Percentiles rank a stretch among this genome's conserved stretches.
phyloP scores from a whole-genome alignment of 2,329 filamentous ascomycete species.

The Elsinoe ampelina region DNA sequence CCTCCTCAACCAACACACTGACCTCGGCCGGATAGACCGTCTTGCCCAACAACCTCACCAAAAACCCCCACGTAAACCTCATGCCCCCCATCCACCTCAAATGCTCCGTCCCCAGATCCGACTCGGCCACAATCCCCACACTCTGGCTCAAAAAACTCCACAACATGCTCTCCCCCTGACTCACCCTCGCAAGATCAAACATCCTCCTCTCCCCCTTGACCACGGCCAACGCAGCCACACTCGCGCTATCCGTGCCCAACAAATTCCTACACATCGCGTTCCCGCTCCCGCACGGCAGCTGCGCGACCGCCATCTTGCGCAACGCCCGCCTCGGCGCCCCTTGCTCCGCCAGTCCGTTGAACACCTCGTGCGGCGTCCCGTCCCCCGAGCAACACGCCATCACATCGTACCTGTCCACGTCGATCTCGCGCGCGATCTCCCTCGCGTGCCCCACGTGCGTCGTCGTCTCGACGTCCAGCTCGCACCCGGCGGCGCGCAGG shows the following conservation, averaged over 20 bases:
- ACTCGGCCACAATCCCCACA: slow-evolving; percentile 81
- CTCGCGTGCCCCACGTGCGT: slow-evolving; percentile 65
- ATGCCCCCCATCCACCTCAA: slow-evolving; percentile 85
- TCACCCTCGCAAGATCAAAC: slow-evolving; percentile 78
- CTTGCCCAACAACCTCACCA: slow-evolving; percentile 66
- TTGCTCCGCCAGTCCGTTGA: slow-evolving; percentile 79
- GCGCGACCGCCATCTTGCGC: slow-evolving; percentile 66
- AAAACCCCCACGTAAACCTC: slow-evolving; percentile 76
- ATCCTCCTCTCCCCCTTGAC: slow-evolving; percentile 81
- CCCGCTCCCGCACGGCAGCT: slow-evolving; percentile 85
- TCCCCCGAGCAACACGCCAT: slow-evolving; percentile 87
- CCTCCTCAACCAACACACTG: slow-evolving; percentile 71
- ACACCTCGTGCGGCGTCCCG: slow-evolving; percentile 83
- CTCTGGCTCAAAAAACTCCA: slow-evolving; percentile 88
- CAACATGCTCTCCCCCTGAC: slow-evolving; percentile 63
- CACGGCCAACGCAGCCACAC: slow-evolving; percentile 68
- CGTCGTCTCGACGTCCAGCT: slow-evolving; percentile 64
- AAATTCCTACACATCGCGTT: slow-evolving; percentile 91
- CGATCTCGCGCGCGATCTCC: slow-evolving; percentile 64
- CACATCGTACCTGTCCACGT: slow-evolving; percentile 73
- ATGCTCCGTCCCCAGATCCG: slow-evolving; percentile 81
- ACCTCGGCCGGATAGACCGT: slow-evolving; percentile 83
- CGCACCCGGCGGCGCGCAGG: slow-evolving; percentile 70
- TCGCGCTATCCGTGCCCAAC: slow-evolving; percentile 68
- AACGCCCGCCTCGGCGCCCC: slow-evolving; percentile 66